Conservation (phyloP, 306 rosid species). For the Argentina anserina region DNA sequence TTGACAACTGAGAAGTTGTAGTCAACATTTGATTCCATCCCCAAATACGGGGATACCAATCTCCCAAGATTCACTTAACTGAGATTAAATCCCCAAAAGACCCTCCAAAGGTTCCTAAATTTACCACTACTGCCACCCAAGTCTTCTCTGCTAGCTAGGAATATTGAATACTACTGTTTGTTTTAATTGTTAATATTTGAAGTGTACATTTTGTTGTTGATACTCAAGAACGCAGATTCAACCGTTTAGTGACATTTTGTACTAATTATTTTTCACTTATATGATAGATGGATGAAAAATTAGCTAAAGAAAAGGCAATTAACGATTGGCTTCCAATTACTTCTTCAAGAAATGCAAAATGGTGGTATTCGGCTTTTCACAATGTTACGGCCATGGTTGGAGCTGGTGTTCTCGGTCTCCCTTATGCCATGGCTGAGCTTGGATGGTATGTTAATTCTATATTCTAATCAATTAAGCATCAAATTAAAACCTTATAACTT, state of each 20-base stretch:
- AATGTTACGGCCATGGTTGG: constrained; percentile 73
- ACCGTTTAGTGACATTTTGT: background rate
- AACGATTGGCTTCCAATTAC: constrained; percentile 65
- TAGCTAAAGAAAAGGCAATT: constrained; percentile 34
- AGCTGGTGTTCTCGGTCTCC: constrained; percentile 65
- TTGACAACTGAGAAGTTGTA: background rate
- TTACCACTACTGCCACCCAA: background rate
- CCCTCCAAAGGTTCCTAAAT: background rate
- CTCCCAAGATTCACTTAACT: background rate
- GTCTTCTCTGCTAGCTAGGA: background rate
- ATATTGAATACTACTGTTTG: background rate
- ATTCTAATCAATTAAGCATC: background rate
- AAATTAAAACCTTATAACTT: background rate
- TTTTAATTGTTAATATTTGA: background rate
- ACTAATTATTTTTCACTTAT: background rate
- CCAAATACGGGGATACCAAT: background rate
- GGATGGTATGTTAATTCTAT: constrained; percentile 41
- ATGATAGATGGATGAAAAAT: constrained; percentile 21
- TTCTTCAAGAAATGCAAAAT: constrained; percentile 57
- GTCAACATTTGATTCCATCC: background rate
- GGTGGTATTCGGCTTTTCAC: constrained; percentile 73
- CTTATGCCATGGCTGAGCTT: constrained; percentile 51
- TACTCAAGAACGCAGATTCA: background rate
- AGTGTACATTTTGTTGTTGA: background rate
- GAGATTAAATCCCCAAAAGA: background rate